Evolutionary conservation across 2,329 filamentous ascomycete species (phyloP), one percentile per base, ranked within the genome.

Genomic region (Mollisia scopiformis): DNA sequence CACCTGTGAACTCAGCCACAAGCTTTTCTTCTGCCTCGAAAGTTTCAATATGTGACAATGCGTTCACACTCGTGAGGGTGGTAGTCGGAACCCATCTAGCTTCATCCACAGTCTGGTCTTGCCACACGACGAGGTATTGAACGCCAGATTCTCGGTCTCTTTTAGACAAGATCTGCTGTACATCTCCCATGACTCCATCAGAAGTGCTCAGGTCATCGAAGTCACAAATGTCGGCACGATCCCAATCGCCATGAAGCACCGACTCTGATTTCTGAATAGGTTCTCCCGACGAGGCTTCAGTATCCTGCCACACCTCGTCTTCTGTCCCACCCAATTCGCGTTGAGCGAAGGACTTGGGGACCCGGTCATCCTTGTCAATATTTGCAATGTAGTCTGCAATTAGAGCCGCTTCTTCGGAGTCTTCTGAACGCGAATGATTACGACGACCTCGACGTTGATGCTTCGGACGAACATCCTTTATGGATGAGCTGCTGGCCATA

Each of bases 121-220:
- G 70, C 67, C 79, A 80, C 31, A 80, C 77, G n/a, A 84, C 77
- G 30, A 84, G 77, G 67, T 84, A 85, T 61, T 84, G 81, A 2
- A 77, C 47, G 28, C 81, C 81, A 46, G 69, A 74, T 21, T 73
- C 71, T 43, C 80, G 76, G 23, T 74, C 72, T 47, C 82, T 76
- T 62, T 78, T 81, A 7, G 77, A 74, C 3, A 84, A 63, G 14
- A 85, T 74, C 6, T 71, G 74, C 33, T 73, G 71, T 6, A 84
- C 71, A 6, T 72, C 73, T 25, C 76, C 77, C 55, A 75, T 69
- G 0, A 76, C 71, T 23, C 80, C 81, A 57, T 80, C 79, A 1
- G 80, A 82, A 2, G 82, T 84, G 63, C 79, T 82, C 33, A 82
- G 61, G 37, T 78, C 76, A 49, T 82, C 78, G 43, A 84, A 76